A percentile compares a stretch with the other conserved stretches of the same genome.
Evolutionary conservation across 2,329 filamentous ascomycete genomes (phyloP).

Genomic region (Colletotrichum sp.): DNA sequence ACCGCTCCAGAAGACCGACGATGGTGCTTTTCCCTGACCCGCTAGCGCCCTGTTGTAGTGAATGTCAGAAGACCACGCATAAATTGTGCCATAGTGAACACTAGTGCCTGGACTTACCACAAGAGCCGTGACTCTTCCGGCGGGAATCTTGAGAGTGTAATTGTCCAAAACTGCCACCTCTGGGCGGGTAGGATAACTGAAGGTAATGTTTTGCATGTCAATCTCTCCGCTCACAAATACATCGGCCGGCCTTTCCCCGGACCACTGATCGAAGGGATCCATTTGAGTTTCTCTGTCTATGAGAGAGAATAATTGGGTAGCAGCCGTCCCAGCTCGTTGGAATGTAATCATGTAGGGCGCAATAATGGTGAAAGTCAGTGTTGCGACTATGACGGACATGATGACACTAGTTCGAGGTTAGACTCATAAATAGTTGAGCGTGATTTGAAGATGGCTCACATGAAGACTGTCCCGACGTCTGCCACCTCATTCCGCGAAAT

Average conservation of each 20-base stretch:
- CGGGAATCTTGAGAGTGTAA: slow-evolving; percentile 63
- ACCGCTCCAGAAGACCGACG: slow-evolving; percentile 70
- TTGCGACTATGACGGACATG: slow-evolving; percentile 28
- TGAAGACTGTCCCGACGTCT: slow-evolving; percentile 14
- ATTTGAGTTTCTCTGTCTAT: slow-evolving; percentile 28
- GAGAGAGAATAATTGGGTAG: slow-evolving; percentile 25
- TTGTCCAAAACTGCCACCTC: slow-evolving; percentile 69
- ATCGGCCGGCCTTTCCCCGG: neutral
- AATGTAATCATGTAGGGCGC: slow-evolving; percentile 26
- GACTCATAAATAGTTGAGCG: neutral
- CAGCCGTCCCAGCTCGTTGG: slow-evolving; percentile 24
- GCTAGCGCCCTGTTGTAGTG: slow-evolving; percentile 54
- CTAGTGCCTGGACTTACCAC: slow-evolving; percentile 39
- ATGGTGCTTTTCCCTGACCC: slow-evolving; percentile 74
- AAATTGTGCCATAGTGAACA: neutral
- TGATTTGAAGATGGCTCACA: neutral
- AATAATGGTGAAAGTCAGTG: slow-evolving; percentile 19
- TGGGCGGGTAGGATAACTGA: slow-evolving; percentile 72
- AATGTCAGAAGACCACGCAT: neutral
- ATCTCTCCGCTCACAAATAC: slow-evolving; percentile 36
- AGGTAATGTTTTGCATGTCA: slow-evolving; percentile 65
- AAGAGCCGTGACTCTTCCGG: slow-evolving; percentile 72
- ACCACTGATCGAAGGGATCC: slow-evolving; percentile 22
- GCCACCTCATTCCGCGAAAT: slow-evolving; percentile 29
- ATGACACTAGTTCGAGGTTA: slow-evolving; percentile 23